phyloP scores from a whole-genome alignment of 192 early-diverging fungal genomes.

The Lobosporangium transversale region DNA sequence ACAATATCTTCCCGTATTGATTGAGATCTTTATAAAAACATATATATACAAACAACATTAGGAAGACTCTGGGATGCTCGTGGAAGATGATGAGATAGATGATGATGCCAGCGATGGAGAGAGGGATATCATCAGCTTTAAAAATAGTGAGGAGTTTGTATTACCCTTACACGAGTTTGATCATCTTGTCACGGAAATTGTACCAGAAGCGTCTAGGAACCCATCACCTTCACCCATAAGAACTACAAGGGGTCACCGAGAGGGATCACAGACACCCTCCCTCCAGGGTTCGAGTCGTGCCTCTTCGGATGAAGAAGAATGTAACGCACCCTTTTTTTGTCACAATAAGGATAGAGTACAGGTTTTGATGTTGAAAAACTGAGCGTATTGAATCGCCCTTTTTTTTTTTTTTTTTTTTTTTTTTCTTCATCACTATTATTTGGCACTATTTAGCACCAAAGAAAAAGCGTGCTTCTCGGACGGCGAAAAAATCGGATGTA shows the following conservation, averaged over 20 bases:
- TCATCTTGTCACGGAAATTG: constrained; percentile 57
- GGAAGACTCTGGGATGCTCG: constrained; percentile 45
- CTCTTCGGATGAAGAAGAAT: constrained; percentile 62
- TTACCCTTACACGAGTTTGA: constrained; percentile 60
- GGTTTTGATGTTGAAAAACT: too few species aligned
- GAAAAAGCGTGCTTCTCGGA: constrained; percentile 35
- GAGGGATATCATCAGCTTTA: constrained; percentile 41
- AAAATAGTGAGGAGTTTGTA: constrained; percentile 57
- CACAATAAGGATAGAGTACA: too few species aligned
- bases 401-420: too few species aligned
- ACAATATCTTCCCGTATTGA: not conserved
- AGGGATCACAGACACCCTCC: constrained; percentile 58
- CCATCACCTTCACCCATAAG: constrained; percentile 51
- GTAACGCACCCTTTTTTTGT: constrained; percentile 28
- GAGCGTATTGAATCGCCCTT: too few species aligned
- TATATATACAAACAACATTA: not conserved
- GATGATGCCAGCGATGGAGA: constrained; percentile 37
- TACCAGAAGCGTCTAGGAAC: constrained; percentile 43
- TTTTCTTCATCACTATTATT: not conserved
- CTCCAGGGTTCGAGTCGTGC: constrained; percentile 56
- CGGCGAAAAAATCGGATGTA: constrained; percentile 45
- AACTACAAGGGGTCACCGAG: constrained; percentile 48
- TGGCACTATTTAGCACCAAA: constrained; percentile 13
- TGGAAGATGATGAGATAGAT: constrained; percentile 22
- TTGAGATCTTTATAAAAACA: not conserved